A percentile compares a stretch with the other conserved stretches of the same genome.
Conservation (phyloP, 2,329 filamentous ascomycete genomes). For the Verticillium nonalfalfae region DNA sequence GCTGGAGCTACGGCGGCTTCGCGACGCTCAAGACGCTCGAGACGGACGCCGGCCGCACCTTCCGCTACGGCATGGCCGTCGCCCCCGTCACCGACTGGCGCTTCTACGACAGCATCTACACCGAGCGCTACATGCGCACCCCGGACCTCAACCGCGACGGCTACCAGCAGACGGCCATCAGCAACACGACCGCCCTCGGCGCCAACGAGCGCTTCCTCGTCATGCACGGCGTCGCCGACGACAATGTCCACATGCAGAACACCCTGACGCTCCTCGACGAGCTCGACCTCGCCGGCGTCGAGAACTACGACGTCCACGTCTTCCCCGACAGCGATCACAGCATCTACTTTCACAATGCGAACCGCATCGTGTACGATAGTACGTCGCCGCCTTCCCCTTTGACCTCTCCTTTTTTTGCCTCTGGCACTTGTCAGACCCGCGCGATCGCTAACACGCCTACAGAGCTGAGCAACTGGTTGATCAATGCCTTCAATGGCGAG, state of each 20-base stretch:
- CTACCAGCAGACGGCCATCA: conserved; percentile 70
- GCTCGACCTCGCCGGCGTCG: conserved; percentile 71
- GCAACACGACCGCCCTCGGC: conserved; percentile 65
- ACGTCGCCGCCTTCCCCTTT: conserved; percentile 32
- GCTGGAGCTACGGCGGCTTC: conserved; percentile 97
- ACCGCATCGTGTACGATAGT: conserved; percentile 90
- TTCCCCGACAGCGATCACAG: conserved; percentile 95
- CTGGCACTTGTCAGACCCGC: conserved; percentile 1
- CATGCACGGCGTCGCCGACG: conserved; percentile 95
- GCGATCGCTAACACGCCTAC: not conserved
- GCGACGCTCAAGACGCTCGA: conserved; percentile 93
- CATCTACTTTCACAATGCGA: conserved; percentile 92
- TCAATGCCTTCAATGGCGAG: conserved; percentile 97
- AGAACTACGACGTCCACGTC: conserved; percentile 95
- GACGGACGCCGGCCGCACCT: conserved; percentile 80
- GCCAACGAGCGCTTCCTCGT: conserved; percentile 82
- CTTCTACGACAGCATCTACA: conserved; percentile 92
- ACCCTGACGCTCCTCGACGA: conserved; percentile 81
- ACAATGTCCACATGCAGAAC: conserved; percentile 97
- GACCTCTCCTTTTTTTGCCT: conserved; percentile 2
- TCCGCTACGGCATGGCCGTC: conserved; percentile 96
- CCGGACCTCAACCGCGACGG: conserved; percentile 75
- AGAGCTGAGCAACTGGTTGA: conserved; percentile 84
- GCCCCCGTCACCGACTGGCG: conserved; percentile 98
- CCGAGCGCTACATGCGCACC: conserved; percentile 95